phyloP scores from a whole-genome alignment of 192 early-diverging fungal genomes.

The Chytriomyces hyalinus region DNA sequence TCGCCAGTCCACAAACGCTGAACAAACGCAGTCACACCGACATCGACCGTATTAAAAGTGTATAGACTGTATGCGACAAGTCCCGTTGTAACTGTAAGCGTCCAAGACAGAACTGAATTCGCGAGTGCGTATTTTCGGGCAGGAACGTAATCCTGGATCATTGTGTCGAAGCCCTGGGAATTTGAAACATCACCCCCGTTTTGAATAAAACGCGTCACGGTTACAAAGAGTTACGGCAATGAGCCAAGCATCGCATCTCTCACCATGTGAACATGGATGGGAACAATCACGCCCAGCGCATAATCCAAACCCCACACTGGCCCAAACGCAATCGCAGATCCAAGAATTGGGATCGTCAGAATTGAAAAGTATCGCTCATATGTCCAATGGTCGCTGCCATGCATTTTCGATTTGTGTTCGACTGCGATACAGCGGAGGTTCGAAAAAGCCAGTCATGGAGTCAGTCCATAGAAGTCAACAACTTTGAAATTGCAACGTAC shows the following conservation, averaged over 20 bases:
- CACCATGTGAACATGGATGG: slow-evolving; percentile 83
- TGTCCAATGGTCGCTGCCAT: slow-evolving; percentile 96
- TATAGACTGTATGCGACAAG: slow-evolving; percentile 82
- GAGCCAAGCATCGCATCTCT: not conserved
- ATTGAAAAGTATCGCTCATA: slow-evolving; percentile 85
- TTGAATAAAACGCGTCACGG: not conserved
- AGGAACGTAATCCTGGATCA: slow-evolving; percentile 84
- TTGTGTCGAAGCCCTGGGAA: slow-evolving; percentile 66
- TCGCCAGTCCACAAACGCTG: slow-evolving; percentile 80
- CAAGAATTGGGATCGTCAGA: slow-evolving; percentile 75
- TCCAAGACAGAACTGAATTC: slow-evolving; percentile 66
- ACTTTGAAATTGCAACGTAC: not conserved
- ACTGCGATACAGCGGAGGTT: not conserved
- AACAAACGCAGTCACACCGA: slow-evolving; percentile 90
- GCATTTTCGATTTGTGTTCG: slow-evolving; percentile 43
- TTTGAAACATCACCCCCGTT: not conserved
- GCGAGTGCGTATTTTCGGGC: slow-evolving; percentile 63
- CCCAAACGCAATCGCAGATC: slow-evolving; percentile 76
- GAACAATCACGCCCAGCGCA: slow-evolving; percentile 85
- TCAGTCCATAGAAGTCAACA: not conserved
- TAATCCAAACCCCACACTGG: slow-evolving; percentile 85
- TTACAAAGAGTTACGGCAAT: not conserved
- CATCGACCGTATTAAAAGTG: slow-evolving; percentile 93
- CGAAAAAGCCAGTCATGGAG: not conserved
- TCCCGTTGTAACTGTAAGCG: slow-evolving; percentile 72